Base-by-base conservation (phyloP, 352 stramenopile genomes). In the Pythium monospermum region DNA sequence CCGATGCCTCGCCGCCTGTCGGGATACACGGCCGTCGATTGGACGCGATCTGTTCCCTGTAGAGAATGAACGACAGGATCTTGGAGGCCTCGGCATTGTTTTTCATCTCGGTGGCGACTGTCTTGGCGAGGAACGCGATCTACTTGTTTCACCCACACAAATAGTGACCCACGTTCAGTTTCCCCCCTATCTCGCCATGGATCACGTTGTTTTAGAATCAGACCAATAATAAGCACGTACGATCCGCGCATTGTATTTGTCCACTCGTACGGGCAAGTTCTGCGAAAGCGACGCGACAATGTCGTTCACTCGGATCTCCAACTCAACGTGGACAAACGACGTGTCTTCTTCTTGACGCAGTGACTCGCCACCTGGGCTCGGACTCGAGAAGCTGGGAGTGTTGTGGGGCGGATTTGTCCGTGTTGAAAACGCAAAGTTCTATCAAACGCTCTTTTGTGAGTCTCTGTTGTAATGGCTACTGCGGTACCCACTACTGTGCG, bases 51-150 rank as follows among this genome's bases (percentile, higher is more conserved):
- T 78, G 68, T 28, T 83, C 71, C 6, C 71, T 65, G 55, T 78
- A 83, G 0, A 83, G 39, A 19, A 83, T 61, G 42, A 83, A 79
- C 0, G 68, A 70, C 12, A 83, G 40, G 4, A 83, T 47, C 35
- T 73, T 76, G 47, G 46, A 59, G 41, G 62, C 60, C 21, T 83
- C 71, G 4, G 51, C 44, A 35, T 69, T 73, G 31, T 50, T 13
- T 4, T 49, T 55, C 37, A 79, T 61, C 48, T 83, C 68, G 15
- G 64, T 69, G 11, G 58, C 54, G 27, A 83, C 58, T 40, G 74
- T 65, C 18, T 37, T 25, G 2, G 59, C 47, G 13, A 83, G 25
- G 18, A 66, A 35, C 11, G 36, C 18, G 39, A 69, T 58, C 59
- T 72, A 43, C n/a, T n/a, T n/a, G n/a, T n/a, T n/a, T n/a, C n/a